Conservation (phyloP, 768 basidiomycete species). For the Phallus indusiatus region DNA sequence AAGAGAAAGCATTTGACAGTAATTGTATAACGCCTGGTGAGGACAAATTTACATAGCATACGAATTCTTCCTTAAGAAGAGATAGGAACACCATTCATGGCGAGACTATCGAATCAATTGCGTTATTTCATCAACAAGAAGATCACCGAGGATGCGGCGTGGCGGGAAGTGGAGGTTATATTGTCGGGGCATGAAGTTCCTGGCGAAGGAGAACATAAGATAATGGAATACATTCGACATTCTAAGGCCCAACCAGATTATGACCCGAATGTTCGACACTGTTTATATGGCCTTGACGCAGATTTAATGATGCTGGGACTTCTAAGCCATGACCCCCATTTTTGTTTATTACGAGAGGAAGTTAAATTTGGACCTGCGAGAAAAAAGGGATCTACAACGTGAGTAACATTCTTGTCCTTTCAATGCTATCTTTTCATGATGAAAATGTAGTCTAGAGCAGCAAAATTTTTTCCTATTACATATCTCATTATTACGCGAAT, state of each 20-base stretch:
- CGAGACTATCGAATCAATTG: conserved; percentile 80
- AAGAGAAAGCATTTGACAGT: conserved; percentile 94
- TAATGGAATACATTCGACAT: conserved; percentile 97
- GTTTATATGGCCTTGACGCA: conserved; percentile 95
- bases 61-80: background rate
- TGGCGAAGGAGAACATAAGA: conserved; percentile 99
- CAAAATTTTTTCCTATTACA: conserved; percentile 94
- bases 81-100: conserved; percentile 91
- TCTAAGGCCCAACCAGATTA: conserved; percentile 93
- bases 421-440: background rate
- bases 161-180: conserved; percentile 87
- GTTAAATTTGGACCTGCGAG: conserved; percentile 87
- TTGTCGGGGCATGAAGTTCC: conserved; percentile 97
- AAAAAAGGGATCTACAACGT: conserved; percentile 62
- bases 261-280: conserved; percentile 94
- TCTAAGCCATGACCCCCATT: conserved; percentile 96
- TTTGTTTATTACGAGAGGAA: conserved; percentile 94
- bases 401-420: conserved; percentile 3
- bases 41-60: conserved; percentile 18
- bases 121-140: conserved; percentile 98
- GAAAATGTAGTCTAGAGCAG: conserved; percentile 44
- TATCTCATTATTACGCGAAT: conserved; percentile 90
- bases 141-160: conserved; percentile 93
- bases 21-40: conserved; percentile 97
- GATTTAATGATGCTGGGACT: conserved; percentile 98